These are phyloP conservation scores for Sapria himalayana DNA, from an alignment of 345 rosid species.

Conservation along the genomic window DNA sequence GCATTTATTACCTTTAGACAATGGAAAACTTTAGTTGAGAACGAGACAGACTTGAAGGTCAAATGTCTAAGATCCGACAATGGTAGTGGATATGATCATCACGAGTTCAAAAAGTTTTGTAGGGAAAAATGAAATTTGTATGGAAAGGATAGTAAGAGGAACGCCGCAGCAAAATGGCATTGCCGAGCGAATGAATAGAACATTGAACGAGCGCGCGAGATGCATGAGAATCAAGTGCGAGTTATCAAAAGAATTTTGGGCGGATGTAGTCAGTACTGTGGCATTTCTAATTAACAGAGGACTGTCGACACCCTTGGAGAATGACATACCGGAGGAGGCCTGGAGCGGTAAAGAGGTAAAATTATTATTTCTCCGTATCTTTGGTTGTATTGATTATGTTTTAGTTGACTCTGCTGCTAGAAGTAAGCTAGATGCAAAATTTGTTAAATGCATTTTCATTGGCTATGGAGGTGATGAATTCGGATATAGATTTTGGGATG, in stretches of 20 bases:
- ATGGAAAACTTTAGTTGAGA: too few relatives aligned
- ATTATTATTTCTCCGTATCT: not conserved
- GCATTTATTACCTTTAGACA: too few relatives aligned
- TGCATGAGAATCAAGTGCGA: not conserved
- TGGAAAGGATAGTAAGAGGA: too few relatives aligned
- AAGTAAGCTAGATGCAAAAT: not conserved
- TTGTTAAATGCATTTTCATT: not conserved
- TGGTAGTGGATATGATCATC: too few relatives aligned
- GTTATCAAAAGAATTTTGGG: too few relatives aligned
- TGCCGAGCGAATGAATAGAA: not conserved
- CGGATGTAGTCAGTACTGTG: too few relatives aligned
- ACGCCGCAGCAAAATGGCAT: not conserved
- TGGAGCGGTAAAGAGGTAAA: not conserved
- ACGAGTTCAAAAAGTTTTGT: not conserved
- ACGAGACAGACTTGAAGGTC: too few relatives aligned
- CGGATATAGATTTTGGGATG: not conserved
- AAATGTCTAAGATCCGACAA: too few relatives aligned
- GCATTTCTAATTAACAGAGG: not conserved
- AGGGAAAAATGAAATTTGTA: not conserved
- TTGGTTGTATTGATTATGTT: not conserved
- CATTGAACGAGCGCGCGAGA: not conserved
- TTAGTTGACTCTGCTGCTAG: not conserved
- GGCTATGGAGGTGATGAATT: not conserved
- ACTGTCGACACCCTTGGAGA: not conserved
- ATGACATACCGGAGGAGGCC: not conserved